phyloP scores from a whole-genome alignment of 106 monocot genomes.

The Dioscorea alata region DNA sequence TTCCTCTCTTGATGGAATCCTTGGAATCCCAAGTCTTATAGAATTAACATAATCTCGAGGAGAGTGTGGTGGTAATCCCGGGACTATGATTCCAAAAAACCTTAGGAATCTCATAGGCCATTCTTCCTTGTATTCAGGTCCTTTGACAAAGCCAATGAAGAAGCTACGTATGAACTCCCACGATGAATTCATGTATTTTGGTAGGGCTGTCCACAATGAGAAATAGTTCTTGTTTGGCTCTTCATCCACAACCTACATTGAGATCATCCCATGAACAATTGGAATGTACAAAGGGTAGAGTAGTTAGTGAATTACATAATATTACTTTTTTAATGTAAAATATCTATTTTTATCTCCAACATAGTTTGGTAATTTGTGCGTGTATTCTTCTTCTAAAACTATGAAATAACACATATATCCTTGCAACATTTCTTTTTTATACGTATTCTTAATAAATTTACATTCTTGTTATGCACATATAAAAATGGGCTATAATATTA shows the following conservation, averaged over 20 bases:
- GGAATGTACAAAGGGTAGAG: too few species aligned
- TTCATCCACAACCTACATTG: conserved; percentile 34
- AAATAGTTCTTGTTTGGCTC: conserved; percentile 91
- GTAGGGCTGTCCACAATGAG: conserved; percentile 22
- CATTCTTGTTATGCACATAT: too few species aligned
- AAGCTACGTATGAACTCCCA: conserved; percentile 63
- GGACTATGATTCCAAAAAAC: conserved; percentile 45
- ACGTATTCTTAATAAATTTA: too few species aligned
- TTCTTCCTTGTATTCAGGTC: conserved; percentile 60
- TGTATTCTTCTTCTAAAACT: too few species aligned
- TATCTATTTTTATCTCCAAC: too few species aligned
- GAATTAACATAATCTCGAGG: conserved; percentile 88
- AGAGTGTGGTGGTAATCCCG: conserved; percentile 60
- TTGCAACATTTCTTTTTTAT: too few species aligned
- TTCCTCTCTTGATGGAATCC: neutral
- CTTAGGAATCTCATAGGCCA: conserved; percentile 40
- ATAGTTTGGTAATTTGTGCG: too few species aligned
- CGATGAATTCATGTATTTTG: conserved; percentile 45
- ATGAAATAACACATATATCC: too few species aligned
- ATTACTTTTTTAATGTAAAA: too few species aligned
- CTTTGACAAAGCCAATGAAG: conserved; percentile 39
- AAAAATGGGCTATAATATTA: too few species aligned
- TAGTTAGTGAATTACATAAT: too few species aligned
- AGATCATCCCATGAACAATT: neutral
- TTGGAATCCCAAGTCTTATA: conserved; percentile 46